Base-by-base conservation (phyloP, 352 stramenopile genomes). In the Thraustotheca clavata region DNA sequence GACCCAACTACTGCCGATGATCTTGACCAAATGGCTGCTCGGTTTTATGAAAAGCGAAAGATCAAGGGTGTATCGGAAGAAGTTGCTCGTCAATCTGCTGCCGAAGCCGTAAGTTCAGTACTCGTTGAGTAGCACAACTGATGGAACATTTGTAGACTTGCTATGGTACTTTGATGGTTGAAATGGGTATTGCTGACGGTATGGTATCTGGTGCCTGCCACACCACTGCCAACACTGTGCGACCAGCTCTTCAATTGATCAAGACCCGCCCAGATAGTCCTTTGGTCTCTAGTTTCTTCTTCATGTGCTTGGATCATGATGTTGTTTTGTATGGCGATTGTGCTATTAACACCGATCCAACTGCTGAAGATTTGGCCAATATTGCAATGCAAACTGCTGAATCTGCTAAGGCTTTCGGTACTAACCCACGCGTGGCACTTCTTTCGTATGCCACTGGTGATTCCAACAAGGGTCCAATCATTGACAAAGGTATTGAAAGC, bases 171-270 rank as follows among this genome's bases (percentile, higher is more conserved):
- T 79, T 96, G 69, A 94, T 96, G 83, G 76, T 96, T 6, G 76
- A 91, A 39, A 65, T 79, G 39, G 82, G 80, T 16, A 74, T 89
- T 48, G 87, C 82, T 0, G 85, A 95, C 62, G 86, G 86, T 34
- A 89, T 95, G 79, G 86, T 95, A 26, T 91, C 79, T 1, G 86
- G 87, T 32, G 87, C 79, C 0, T 87, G 75, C 67, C 84, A 95
- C 72, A 90, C 80, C 9, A 94, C 83, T 2, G 83, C 84, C 49
- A 89, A 94, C 75, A 95, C 87, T n/a, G 88, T 95, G 49, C 83
- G 87, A 8, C 87, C 87, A 16, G 87, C 85, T 41, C 72, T 94
- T 12, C 87, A 95, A 73, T 70, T 95, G 5, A 92, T 95, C 71
- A 95, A 95, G 79, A 92, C 81, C 29, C 59, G 70, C 3, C 76